Conservation (phyloP, 305 asterid species). For the Fraxinus albicans region DNA sequence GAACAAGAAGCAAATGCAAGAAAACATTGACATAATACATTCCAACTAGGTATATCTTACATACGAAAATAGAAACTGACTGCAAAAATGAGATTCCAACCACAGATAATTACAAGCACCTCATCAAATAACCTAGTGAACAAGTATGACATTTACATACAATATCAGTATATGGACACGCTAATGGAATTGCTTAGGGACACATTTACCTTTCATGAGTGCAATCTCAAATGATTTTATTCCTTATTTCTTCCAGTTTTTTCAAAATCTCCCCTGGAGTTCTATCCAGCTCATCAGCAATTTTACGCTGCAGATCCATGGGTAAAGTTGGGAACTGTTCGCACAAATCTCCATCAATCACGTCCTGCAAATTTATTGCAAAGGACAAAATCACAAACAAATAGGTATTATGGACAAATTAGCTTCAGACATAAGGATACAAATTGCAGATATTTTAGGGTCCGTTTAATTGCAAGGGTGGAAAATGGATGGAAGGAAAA, state of each 20-base stretch:
- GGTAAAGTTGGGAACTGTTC: slow-evolving; percentile 93
- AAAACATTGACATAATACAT: background rate
- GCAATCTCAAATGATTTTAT: slow-evolving; percentile 69
- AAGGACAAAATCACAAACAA: slow-evolving; percentile 17
- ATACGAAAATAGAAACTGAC: background rate
- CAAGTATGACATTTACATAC: background rate
- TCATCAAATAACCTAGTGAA: background rate
- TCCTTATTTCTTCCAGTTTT: slow-evolving; percentile 91
- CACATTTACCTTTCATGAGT: background rate
- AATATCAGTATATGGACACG: background rate
- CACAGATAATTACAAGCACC: background rate
- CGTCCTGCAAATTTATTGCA: slow-evolving; percentile 60
- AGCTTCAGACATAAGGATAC: background rate
- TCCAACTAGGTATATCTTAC: background rate
- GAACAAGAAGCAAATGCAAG: background rate
- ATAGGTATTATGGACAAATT: background rate
- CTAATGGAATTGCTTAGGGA: background rate
- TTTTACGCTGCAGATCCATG: slow-evolving; percentile 94
- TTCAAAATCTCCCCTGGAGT: slow-evolving; percentile 95
- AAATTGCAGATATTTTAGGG: background rate
- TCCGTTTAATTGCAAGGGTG: no score
- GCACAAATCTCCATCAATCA: slow-evolving; percentile 92
- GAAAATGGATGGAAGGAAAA: no score
- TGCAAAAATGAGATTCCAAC: background rate
- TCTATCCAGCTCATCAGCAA: slow-evolving; percentile 95